Conservation (phyloP, 305 asterid genomes). For the Nicotiana rustica region DNA sequence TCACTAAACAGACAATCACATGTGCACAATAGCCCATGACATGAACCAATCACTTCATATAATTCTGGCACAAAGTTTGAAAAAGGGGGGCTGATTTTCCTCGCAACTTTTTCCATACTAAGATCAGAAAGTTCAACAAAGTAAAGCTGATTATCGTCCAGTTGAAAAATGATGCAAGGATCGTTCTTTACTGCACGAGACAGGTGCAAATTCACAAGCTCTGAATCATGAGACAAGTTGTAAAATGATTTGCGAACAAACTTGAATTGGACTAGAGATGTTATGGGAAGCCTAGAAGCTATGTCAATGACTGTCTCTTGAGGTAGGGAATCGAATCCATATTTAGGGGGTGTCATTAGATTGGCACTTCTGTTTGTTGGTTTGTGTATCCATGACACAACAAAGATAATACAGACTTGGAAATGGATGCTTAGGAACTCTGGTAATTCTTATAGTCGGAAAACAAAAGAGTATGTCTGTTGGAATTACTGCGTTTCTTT, state of each 20-base stretch:
- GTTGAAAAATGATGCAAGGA: conserved; percentile 37
- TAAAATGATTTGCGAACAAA: conserved; percentile 40
- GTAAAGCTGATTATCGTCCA: conserved; percentile 36
- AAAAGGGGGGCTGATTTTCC: conserved; percentile 51
- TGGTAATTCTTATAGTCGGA: not conserved
- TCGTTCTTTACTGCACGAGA: not conserved
- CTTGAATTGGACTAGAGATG: conserved; percentile 40
- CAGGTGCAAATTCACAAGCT: conserved; percentile 30
- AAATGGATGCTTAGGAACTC: not conserved
- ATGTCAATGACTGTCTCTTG: conserved; percentile 40
- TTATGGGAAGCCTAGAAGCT: conserved; percentile 41
- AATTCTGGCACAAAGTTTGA: conserved; percentile 54
- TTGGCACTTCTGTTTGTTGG: conserved; percentile 33
- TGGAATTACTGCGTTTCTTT: no score
- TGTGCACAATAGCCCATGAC: conserved; percentile 55
- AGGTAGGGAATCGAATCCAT: conserved; percentile 36
- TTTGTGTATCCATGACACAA: not conserved
- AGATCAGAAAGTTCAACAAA: conserved; percentile 35
- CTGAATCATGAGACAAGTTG: conserved; percentile 31
- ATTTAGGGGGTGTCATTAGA: not conserved
- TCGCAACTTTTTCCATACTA: not conserved
- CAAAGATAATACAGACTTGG: not conserved
- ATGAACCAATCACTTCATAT: conserved; percentile 52
- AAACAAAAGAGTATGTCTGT: no score
- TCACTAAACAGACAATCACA: conserved; percentile 43